Percentiles rank a stretch among this genome's conserved stretches.
phyloP scores from a whole-genome alignment of 768 basidiomycete genomes.

The Auriscalpium microsporum region DNA sequence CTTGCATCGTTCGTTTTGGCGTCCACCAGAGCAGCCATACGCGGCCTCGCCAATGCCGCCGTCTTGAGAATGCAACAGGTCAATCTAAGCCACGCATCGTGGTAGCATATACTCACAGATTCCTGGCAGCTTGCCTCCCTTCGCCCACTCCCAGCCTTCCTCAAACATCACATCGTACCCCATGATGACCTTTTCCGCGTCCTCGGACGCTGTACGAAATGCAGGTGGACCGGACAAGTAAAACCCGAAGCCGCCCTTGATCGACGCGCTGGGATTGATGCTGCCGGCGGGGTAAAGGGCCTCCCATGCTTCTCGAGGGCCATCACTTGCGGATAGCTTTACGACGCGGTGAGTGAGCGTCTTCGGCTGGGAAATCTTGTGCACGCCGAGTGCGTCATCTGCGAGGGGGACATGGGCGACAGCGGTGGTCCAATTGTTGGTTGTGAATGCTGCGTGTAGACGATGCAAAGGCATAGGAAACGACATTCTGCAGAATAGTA shows the following conservation, averaged over 20 bases:
- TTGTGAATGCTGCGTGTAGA: too few relatives aligned
- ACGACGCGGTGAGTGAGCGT: conserved; percentile 16
- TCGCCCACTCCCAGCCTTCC: conserved; percentile 55
- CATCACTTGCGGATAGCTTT: not conserved
- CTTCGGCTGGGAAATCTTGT: conserved; percentile 12
- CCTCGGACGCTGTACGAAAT: conserved; percentile 26
- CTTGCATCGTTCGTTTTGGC: conserved; percentile 49
- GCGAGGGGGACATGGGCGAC: not conserved
- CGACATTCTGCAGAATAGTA: too few relatives aligned
- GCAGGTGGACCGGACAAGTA: conserved; percentile 48
- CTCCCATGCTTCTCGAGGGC: conserved; percentile 40
- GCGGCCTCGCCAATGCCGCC: conserved; percentile 50
- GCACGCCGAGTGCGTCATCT: not conserved
- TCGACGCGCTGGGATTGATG: conserved; percentile 43
- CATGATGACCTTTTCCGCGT: conserved; percentile 47
- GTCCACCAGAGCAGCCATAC: conserved; percentile 62
- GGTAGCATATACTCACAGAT: conserved; percentile 40
- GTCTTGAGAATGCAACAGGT: conserved; percentile 24
- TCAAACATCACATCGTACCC: conserved; percentile 63
- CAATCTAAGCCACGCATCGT: not conserved
- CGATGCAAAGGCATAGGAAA: too few relatives aligned
- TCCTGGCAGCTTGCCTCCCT: conserved; percentile 73
- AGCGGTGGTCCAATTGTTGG: too few relatives aligned
- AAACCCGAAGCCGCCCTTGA: conserved; percentile 63
- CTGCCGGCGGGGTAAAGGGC: conserved; percentile 53